Conservation (phyloP, 1,284 basidiomycete genomes). For the Clitocybe nebularis region DNA sequence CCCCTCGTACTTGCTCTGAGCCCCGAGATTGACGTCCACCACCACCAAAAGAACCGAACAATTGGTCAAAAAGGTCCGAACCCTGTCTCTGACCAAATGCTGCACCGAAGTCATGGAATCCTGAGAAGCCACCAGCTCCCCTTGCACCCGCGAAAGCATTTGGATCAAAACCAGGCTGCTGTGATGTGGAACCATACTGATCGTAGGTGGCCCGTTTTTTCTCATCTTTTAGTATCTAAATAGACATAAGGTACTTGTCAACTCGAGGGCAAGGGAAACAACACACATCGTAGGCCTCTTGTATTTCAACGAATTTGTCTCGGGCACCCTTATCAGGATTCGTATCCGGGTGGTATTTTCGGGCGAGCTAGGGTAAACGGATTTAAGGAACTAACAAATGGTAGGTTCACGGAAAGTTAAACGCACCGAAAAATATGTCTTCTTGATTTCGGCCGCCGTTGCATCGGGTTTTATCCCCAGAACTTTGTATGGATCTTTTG, state of each 20-base stretch:
- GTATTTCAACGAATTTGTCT: conserved; percentile 95
- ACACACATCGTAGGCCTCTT: conserved; percentile 93
- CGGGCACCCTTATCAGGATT: conserved; percentile 91
- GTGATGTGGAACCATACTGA: conserved; percentile 91
- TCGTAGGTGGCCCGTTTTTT: conserved; percentile 94
- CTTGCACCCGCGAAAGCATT: conserved; percentile 67
- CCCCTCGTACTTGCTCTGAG: conserved; percentile 63
- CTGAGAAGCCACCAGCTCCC: conserved; percentile 57
- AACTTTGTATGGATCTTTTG: conserved; percentile 91
- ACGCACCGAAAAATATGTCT: conserved; percentile 89
- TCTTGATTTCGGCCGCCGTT: conserved; percentile 89
- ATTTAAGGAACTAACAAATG: conserved; percentile 4
- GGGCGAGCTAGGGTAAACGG: conserved; percentile 68
- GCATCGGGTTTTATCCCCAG: conserved; percentile 89
- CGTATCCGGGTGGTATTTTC: conserved; percentile 97
- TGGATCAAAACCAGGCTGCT: conserved; percentile 92
- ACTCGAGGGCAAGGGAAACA: conserved; percentile 7
- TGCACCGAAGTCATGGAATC: conserved; percentile 66
- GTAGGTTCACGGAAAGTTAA: conserved; percentile 26
- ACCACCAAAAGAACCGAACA: conserved; percentile 73
- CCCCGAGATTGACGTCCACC: conserved; percentile 43
- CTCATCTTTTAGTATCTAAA: conserved; percentile 87
- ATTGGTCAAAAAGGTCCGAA: conserved; percentile 79
- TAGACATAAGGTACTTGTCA: conserved; percentile 4
- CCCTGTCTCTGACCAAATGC: conserved; percentile 61